A percentile compares a stretch with the other conserved stretches of the same genome.
These are phyloP conservation scores for Lasiodiplodia theobromae DNA, from an alignment of 2,329 filamentous ascomycete species.

Conservation along the genomic window DNA sequence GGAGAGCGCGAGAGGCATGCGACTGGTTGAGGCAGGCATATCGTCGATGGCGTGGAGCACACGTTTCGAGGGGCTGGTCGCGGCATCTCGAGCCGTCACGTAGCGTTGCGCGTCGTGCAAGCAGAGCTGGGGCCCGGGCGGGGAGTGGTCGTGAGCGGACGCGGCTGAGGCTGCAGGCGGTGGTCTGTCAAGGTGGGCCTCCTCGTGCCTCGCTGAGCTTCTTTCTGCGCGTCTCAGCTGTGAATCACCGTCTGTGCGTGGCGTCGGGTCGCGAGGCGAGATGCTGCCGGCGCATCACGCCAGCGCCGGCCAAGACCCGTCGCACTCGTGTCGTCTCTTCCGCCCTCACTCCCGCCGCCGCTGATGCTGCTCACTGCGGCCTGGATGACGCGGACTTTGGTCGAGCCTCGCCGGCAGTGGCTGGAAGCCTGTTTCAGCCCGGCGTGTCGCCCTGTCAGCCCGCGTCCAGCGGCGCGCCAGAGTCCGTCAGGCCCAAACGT, in stretches of 20 bases:
- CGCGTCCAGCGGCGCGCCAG: not conserved
- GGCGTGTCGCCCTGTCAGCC: constrained; percentile 1
- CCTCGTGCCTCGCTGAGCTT: constrained; percentile 5
- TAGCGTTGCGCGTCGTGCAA: constrained; percentile 11
- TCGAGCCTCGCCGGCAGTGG: constrained; percentile 18
- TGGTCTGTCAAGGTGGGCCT: constrained; percentile 12
- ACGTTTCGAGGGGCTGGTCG: not conserved
- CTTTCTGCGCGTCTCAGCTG: constrained; percentile 7
- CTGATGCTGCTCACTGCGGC: constrained; percentile 5
- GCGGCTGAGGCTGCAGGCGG: constrained; percentile 14
- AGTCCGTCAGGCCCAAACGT: not conserved
- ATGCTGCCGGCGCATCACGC: constrained; percentile 14
- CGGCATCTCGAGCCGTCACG: constrained; percentile 8
- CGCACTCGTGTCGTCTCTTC: constrained; percentile 12
- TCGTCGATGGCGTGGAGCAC: constrained; percentile 13
- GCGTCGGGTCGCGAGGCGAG: constrained; percentile 9
- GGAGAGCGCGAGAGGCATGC: constrained; percentile 17
- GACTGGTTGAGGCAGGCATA: not conserved
- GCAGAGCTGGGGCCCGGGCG: not conserved
- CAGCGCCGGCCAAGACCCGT: constrained; percentile 2
- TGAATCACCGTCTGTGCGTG: constrained; percentile 16
- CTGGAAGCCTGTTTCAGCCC: constrained; percentile 24
- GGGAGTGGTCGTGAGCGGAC: not conserved
- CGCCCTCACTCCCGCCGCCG: not conserved
- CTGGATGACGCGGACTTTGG: constrained; percentile 12